Percentiles rank a stretch among this genome's conserved stretches.
These are phyloP conservation scores for Ganoderma boninense DNA, from an alignment of 1,284 basidiomycete genomes.

Conservation along the genomic window DNA sequence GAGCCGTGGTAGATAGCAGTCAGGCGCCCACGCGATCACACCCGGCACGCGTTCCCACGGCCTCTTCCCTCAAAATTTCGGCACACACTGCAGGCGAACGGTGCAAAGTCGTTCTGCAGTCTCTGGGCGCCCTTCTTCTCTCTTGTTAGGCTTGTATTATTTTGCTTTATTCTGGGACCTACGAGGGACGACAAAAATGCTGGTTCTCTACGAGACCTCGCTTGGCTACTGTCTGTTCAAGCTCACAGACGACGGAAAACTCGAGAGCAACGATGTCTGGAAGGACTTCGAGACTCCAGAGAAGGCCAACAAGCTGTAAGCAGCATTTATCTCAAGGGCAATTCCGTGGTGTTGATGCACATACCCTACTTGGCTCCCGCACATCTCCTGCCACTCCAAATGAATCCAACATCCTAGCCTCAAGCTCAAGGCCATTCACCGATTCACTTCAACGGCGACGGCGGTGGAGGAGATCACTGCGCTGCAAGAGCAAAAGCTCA, in stretches of 20 bases:
- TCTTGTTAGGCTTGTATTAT: conserved; percentile 10
- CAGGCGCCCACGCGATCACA: conserved; percentile 12
- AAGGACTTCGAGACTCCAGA: conserved; percentile 94
- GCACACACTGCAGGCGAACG: conserved; percentile 22
- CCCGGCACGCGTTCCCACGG: conserved; percentile 28
- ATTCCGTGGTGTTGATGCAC: neutral
- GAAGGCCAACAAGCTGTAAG: conserved; percentile 90
- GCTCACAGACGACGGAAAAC: conserved; percentile 89
- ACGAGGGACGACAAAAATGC: conserved; percentile 58
- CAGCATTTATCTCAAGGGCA: neutral
- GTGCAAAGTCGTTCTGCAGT: conserved; percentile 9
- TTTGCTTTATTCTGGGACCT: conserved; percentile 23
- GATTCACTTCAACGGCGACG: conserved; percentile 94
- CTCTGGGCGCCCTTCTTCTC: conserved; percentile 5
- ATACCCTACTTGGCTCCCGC: neutral
- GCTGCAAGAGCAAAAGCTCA: conserved; percentile 91
- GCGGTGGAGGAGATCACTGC: conserved; percentile 99
- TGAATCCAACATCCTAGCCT: conserved; percentile 58
- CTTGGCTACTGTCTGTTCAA: conserved; percentile 99
- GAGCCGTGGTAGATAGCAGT: neutral
- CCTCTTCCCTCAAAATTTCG: conserved; percentile 40
- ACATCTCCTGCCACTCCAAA: neutral
- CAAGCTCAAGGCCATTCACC: conserved; percentile 95
- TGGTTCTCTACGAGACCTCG: conserved; percentile 86
- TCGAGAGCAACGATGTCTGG: conserved; percentile 87